Percentiles rank a stretch among this genome's conserved stretches.
Conservation (phyloP, 352 stramenopile genomes). For the Phytophthora kernoviae region DNA sequence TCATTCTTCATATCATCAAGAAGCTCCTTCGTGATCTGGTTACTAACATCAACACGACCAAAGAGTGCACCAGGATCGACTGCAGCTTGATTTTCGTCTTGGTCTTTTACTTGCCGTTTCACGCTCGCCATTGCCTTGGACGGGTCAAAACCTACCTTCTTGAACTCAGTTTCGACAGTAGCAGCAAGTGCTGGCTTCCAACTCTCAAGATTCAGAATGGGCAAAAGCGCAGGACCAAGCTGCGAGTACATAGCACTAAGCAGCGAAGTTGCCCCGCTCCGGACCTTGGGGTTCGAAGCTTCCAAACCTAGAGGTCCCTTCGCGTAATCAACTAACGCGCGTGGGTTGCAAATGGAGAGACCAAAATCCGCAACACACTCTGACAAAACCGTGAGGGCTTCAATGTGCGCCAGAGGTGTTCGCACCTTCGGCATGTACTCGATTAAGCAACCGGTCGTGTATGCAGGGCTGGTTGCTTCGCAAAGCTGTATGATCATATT, state of each 20-base stretch:
- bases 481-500: slow-evolving; percentile 81
- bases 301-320: slow-evolving; percentile 80
- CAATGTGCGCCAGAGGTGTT: slow-evolving; percentile 74
- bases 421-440: slow-evolving; percentile 82
- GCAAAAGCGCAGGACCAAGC: slow-evolving; percentile 75
- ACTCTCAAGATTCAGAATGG: slow-evolving; percentile 81
- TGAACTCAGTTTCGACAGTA: slow-evolving; percentile 82
- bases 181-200: slow-evolving; percentile 84
- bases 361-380: slow-evolving; percentile 85
- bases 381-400: slow-evolving; percentile 63
- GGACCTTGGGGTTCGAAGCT: slow-evolving; percentile 81
- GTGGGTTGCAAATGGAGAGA: slow-evolving; percentile 67
- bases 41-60: slow-evolving; percentile 76
- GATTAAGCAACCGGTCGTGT: slow-evolving; percentile 80
- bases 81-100: slow-evolving; percentile 52
- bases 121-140: slow-evolving; percentile 54
- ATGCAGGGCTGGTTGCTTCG: slow-evolving; percentile 73
- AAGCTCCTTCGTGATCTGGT: slow-evolving; percentile 86
- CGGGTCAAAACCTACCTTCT: slow-evolving; percentile 81
- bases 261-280: slow-evolving; percentile 63
- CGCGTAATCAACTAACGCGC: slow-evolving; percentile 72
- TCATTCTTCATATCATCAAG: slow-evolving; percentile 87
- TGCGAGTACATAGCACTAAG: slow-evolving; percentile 86
- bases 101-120: slow-evolving; percentile 73
- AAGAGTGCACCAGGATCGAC: slow-evolving; percentile 64